A percentile compares a stretch with the other conserved stretches of the same genome.
Evolutionary conservation across 1,139 yeast genomes (phyloP).

Genomic region (Nakaseomyces sp.): DNA sequence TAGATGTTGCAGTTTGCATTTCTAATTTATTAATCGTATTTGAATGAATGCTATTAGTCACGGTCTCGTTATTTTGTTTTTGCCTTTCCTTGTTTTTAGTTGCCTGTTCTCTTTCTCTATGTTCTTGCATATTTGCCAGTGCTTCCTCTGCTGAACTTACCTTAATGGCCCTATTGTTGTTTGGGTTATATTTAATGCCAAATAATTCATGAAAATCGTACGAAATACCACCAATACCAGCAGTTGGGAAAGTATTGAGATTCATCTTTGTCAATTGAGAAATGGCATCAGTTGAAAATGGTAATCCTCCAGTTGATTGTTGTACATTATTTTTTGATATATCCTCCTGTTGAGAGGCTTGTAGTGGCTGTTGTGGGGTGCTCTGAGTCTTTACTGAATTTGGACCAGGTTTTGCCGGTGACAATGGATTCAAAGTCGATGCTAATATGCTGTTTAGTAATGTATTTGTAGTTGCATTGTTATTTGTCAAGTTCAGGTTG

Average conservation of each 20-base stretch:
- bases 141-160: constrained; percentile 25
- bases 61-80: constrained; percentile 1
- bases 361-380: not conserved
- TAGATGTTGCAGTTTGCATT: not conserved
- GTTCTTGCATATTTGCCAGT: constrained; percentile 26
- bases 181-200: constrained; percentile 20
- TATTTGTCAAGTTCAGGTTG: not conserved
- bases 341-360: not conserved
- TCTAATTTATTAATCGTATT: not conserved
- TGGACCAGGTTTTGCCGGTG: constrained; percentile 22
- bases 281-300: constrained; percentile 19
- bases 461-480: constrained; percentile 16
- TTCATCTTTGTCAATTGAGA: constrained; percentile 21
- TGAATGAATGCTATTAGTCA: not conserved
- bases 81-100: constrained; percentile 3
- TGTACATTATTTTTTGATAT: constrained; percentile 8
- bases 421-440: constrained; percentile 16
- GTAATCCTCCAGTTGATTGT: constrained; percentile 6
- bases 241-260: constrained; percentile 26
- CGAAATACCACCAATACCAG: constrained; percentile 32
- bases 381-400: constrained; percentile 12
- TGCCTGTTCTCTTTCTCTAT: constrained; percentile 18
- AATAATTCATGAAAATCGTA: constrained; percentile 31
- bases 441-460: constrained; percentile 14
- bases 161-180: constrained; percentile 18